Evolutionary conservation across 805 yeast species (phyloP).

Genomic region (Pichia californica): DNA sequence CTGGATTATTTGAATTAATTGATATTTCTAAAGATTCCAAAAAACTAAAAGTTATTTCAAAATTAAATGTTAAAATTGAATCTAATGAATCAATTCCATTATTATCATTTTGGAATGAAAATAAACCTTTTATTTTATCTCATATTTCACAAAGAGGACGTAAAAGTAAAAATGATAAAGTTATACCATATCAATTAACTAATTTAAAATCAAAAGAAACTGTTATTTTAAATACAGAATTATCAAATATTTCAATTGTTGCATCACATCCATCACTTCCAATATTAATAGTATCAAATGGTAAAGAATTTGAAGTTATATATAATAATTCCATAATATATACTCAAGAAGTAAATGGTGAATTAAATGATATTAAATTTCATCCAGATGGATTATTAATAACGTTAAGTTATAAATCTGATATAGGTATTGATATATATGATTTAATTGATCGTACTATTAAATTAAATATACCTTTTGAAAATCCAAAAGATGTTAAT

Average conservation of each 20-base stretch:
- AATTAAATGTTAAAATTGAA: neutral
- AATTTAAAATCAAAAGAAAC: constrained; percentile 8
- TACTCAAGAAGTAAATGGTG: constrained; percentile 1
- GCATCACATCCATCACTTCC: constrained; percentile 15
- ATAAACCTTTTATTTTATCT: constrained; percentile 6
- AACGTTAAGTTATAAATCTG: constrained; percentile 8
- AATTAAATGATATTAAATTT: constrained; percentile 7
- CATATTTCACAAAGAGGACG: neutral
- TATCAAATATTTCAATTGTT: constrained; percentile 1
- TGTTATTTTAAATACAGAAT: neutral
- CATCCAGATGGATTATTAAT: constrained; percentile 20
- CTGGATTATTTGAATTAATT: constrained; percentile 9
- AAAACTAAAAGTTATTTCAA: constrained; percentile 3
- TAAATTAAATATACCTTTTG: constrained; percentile 7
- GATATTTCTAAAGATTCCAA: neutral
- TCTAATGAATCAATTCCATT: neutral
- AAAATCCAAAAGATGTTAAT: neutral
- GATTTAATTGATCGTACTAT: constrained; percentile 9
- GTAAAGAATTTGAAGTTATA: constrained; percentile 7
- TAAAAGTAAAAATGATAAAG: neutral
- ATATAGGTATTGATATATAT: constrained; percentile 12
- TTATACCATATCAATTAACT: neutral
- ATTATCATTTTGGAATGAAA: constrained; percentile 8
- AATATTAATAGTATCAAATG: constrained; percentile 1
- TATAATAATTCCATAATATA: constrained; percentile 7